A percentile compares a stretch with the other conserved stretches of the same genome.
Evolutionary conservation across 352 stramenopile genomes (phyloP).

Genomic region (Globisporangium yorkense): DNA sequence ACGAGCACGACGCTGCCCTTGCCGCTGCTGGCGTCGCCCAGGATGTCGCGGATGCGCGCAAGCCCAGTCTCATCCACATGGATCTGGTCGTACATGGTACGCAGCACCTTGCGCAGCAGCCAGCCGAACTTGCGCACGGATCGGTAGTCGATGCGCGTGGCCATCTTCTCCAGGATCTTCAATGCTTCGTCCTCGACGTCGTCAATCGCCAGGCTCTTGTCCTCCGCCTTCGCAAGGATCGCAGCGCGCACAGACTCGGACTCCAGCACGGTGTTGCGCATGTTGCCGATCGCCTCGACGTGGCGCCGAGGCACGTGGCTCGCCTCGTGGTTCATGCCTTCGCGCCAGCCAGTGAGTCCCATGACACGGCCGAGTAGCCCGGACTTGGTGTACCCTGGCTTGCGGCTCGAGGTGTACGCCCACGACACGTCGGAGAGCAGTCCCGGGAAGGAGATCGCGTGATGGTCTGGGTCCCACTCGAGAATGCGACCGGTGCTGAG

Average conservation of each 20-base stretch:
- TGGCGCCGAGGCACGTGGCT: constrained; percentile 75
- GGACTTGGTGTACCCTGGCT: constrained; percentile 82
- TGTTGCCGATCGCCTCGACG: constrained; percentile 46
- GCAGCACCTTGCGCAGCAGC: constrained; percentile 77
- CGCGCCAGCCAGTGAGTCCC: constrained; percentile 81
- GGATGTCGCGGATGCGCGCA: constrained; percentile 55
- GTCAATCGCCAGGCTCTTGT: constrained; percentile 24
- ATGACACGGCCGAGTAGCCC: constrained; percentile 79
- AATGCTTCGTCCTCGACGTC: constrained; percentile 55
- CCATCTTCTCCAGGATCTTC: constrained; percentile 70
- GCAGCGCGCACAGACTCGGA: constrained; percentile 44
- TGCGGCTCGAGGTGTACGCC: constrained; percentile 86
- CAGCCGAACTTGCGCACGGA: constrained; percentile 73
- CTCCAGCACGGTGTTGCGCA: constrained; percentile 74
- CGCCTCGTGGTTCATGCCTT: constrained; percentile 83
- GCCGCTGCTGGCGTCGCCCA: constrained; percentile 20
- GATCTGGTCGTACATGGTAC: constrained; percentile 85
- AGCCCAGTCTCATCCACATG: constrained; percentile 79
- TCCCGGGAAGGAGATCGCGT: constrained; percentile 83
- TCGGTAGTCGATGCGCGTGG: constrained; percentile 68
- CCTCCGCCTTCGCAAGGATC: constrained; percentile 34
- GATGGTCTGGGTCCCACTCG: constrained; percentile 85
- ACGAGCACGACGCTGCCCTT: constrained; percentile 72
- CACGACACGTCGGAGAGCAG: constrained; percentile 83
- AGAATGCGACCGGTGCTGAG: constrained; percentile 77